A percentile compares a stretch with the other conserved stretches of the same genome.
phyloP scores from a whole-genome alignment of 345 rosid species.

The Diplotaxis tenuifolia region DNA sequence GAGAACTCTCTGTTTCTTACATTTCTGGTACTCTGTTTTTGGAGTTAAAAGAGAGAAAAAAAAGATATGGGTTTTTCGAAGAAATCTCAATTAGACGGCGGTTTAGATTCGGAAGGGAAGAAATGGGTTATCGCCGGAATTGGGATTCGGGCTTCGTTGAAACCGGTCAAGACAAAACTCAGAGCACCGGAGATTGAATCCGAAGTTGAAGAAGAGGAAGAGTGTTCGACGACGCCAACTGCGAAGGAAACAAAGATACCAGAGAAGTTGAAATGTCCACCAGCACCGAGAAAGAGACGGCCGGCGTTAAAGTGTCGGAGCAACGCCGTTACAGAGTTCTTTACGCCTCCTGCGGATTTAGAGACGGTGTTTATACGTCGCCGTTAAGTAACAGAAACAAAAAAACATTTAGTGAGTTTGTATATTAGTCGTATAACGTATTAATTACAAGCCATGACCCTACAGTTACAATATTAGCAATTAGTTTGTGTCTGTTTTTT shows the following conservation, averaged over 20 bases:
- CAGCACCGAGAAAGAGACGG: constrained; percentile 76
- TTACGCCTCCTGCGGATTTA: constrained; percentile 69
- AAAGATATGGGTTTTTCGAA: constrained; percentile 70
- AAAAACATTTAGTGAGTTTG: constrained; percentile 23
- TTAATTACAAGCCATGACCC: constrained; percentile 3
- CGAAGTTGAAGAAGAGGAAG: constrained; percentile 49
- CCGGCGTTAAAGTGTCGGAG: constrained; percentile 53
- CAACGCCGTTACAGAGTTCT: constrained; percentile 66
- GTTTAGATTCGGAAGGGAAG: constrained; percentile 56
- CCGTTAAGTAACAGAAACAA: constrained; percentile 20
- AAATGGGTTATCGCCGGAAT: constrained; percentile 85
- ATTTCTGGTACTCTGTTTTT: not conserved
- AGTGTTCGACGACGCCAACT: constrained; percentile 69
- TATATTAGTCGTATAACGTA: not conserved
- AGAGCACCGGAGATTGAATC: constrained; percentile 39
- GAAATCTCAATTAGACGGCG: constrained; percentile 54
- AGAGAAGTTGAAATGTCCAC: constrained; percentile 67
- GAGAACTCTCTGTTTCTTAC: constrained; percentile 9
- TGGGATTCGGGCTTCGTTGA: constrained; percentile 53
- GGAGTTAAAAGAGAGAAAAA: not conserved
- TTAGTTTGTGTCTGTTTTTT: not conserved
- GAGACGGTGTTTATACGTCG: constrained; percentile 65
- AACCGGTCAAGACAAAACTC: constrained; percentile 62
- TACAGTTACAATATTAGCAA: not conserved
- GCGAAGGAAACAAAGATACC: constrained; percentile 76